Evolutionary conservation across 75 land plant genomes (phyloP), one percentile per base, ranked within the genome.

Genomic region (Pinus albicaulis): DNA sequence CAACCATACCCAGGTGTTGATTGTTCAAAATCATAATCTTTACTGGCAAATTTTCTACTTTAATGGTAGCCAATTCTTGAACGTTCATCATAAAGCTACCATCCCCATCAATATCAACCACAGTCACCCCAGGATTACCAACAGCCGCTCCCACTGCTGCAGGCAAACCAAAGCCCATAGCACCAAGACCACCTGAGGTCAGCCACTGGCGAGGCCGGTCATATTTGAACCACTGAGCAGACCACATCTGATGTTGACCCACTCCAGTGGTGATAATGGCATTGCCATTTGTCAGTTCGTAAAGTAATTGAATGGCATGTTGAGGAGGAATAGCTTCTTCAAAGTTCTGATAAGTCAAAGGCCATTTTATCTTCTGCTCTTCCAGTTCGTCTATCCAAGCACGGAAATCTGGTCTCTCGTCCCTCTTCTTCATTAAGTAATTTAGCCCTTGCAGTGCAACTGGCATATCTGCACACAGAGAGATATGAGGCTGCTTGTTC

Each of bases 241-340:
- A 89, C 98, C 96, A 93, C 98, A 95, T 95, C 80, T 95, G 98
- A 80, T 95, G 98, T 75, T 95, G 96, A 53, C 96, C 96, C 22
- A 95, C 96, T 57, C 96, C 98, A 34, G 98, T 95, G 57, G 82
- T 83, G 16, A 93, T 87, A 28, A 93, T 91, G n/a, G 92, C 93
- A 36, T 91, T 82, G 24, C 96, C 98, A 15, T 83, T 64, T 0
- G 93, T 95, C n/a, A 91, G 52, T 70, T 95, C 96, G 75, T 89
- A 88, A 14, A 95, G 83, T 34, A 92, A 77, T 74, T 90, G 84
- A 72, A 91, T 95, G 20, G 96, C 98, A 79, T 93, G 84, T 68
- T 93, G 96, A 7, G 98, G 98, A 28, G 91, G 86, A 52, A 95
- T 95, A 4, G 79, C 84, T 28, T 95, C 92, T 0, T 86, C 90